Base-by-base conservation (phyloP, 1,139 yeast species). In the Debaryomyces psychrophilus region DNA sequence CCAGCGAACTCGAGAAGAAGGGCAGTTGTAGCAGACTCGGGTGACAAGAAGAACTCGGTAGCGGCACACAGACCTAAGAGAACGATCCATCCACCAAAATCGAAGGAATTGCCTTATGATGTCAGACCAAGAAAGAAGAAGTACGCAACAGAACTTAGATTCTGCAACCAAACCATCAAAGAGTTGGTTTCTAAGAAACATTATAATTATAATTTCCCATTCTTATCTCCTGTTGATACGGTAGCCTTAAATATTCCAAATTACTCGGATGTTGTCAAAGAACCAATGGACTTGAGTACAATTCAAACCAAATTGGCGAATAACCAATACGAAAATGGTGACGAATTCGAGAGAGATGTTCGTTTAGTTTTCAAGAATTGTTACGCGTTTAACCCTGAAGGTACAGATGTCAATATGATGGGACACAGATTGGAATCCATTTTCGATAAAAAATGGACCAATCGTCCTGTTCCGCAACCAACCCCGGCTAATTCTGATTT, bases 261-360 rank as follows among this genome's bases (percentile, higher is more conserved):
- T 43, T 93, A 95, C 67, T 78, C 79, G 58, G 93, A 92, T 54
- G 73, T 90, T 49, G 85, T 93, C 49, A 90, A 89, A 66, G 81
- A 83, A 56, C 99, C 99, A 48, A 95, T 93, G 99, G 99, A 93
- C 68, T 76, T 93, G 57, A 83, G 95, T 37, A 90, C 98, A 0
- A 79, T 93, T 49, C 86, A 85, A 58, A 77, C 83, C 44, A 93
- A 90, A 66, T 74, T 90, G 56, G 82, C 85, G 51, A 89, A 89
- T 64, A 90, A 92, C 67, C 88, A 87, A 58, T 93, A 93, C 64
- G 95, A 88, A 62, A 85, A 85, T 50, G 95, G 92, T 9, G 96
- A 88, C 49, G 92, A 89, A 50, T 90, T 93, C 61, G 96, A 87
- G 61, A 71, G 69, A 31, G 99, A 93, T 62, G 81, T 93, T 20